A percentile compares a stretch with the other conserved stretches of the same genome.
Conservation (phyloP, 192 early-diverging fungal species). For the Geranomyces variabilis region DNA sequence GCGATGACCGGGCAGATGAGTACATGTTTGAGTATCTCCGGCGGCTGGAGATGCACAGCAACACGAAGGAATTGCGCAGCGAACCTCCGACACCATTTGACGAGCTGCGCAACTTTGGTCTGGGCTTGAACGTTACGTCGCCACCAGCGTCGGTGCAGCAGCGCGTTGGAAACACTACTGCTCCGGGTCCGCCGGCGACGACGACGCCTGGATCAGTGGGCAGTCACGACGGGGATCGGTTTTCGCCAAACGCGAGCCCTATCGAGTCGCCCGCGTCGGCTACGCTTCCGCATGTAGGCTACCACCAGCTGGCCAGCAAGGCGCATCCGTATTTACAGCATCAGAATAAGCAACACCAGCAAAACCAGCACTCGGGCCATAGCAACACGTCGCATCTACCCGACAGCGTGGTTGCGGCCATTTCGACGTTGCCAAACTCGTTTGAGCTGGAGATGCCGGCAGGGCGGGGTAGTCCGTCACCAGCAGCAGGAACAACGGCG, state of each 20-base stretch:
- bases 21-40: slow-evolving; percentile 74
- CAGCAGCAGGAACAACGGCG: neutral
- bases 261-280: neutral
- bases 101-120: slow-evolving; percentile 7
- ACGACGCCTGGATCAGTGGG: neutral
- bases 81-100: slow-evolving; percentile 12
- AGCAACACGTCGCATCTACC: neutral
- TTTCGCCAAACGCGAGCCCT: slow-evolving; percentile 11
- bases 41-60: slow-evolving; percentile 33
- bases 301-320: neutral
- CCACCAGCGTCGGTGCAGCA: neutral
- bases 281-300: neutral
- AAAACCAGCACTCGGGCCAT: too few relatives aligned
- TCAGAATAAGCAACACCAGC: too few relatives aligned
- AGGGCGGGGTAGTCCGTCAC: neutral
- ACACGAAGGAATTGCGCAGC: slow-evolving; percentile 12
- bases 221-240: neutral
- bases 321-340: neutral
- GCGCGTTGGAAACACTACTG: too few relatives aligned
- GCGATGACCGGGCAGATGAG: slow-evolving; percentile 81
- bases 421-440: neutral
- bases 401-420: slow-evolving; percentile 1
- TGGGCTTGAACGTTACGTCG: neutral
- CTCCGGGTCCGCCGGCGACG: neutral
- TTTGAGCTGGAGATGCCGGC: slow-evolving; percentile 10